A percentile compares a stretch with the other conserved stretches of the same genome.
phyloP scores from a whole-genome alignment of 352 stramenopile species.

The Hyaloperonospora arabidopsidis region DNA sequence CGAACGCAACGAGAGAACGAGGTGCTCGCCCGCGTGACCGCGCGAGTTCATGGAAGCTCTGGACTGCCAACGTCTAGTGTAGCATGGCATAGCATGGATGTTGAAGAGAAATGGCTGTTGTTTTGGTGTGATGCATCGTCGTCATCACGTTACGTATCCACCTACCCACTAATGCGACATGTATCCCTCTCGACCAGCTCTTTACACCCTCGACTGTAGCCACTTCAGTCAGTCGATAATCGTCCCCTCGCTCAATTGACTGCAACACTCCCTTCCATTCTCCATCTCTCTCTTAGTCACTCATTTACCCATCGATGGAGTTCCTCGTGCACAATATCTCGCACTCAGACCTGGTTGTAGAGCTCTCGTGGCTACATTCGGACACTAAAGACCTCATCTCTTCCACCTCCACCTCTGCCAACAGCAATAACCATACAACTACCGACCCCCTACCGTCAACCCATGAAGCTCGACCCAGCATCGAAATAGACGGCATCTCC shows the following conservation, averaged over 20 bases:
- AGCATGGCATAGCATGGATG: too few relatives aligned
- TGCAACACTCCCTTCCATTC: too few relatives aligned
- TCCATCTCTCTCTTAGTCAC: too few relatives aligned
- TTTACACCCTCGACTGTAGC: too few relatives aligned
- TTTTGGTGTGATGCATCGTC: too few relatives aligned
- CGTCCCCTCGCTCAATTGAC: too few relatives aligned
- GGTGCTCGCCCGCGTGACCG: constrained; percentile 17
- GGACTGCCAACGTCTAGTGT: constrained; percentile 25
- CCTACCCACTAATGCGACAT: too few relatives aligned
- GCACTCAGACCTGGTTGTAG: constrained; percentile 92
- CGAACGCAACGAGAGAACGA: constrained; percentile 10
- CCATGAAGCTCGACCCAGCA: constrained; percentile 3
- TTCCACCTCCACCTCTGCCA: too few relatives aligned
- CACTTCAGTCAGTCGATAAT: too few relatives aligned
- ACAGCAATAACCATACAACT: constrained; percentile 11
- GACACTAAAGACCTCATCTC: constrained; percentile 12
- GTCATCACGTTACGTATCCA: too few relatives aligned
- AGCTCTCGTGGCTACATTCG: constrained; percentile 73
- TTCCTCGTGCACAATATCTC: constrained; percentile 96
- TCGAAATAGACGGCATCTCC: constrained; percentile 17
- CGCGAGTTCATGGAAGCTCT: constrained; percentile 34
- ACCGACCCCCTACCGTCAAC: constrained; percentile 6
- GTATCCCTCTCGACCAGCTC: too few relatives aligned
- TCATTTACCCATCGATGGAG: constrained; percentile 52
- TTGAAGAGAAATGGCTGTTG: too few relatives aligned